These are phyloP conservation scores for Simmondsia chinensis DNA, from an alignment of 148 eudicot genomes.

Conservation along the genomic window DNA sequence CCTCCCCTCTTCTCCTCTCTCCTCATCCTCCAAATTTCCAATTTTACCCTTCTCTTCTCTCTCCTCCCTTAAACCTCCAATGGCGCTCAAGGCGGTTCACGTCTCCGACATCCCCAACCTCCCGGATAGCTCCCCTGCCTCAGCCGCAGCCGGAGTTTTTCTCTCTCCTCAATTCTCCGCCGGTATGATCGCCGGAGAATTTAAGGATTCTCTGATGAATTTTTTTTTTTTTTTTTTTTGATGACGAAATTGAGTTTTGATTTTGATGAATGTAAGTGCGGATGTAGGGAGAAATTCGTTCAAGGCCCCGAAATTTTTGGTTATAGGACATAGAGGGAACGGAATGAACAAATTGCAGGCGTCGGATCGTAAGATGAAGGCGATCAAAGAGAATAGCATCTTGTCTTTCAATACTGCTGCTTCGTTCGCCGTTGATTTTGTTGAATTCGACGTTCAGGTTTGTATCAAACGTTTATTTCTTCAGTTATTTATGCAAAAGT, in stretches of 20 bases:
- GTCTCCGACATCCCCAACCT: conserved; percentile 44
- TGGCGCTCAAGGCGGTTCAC: conserved; percentile 47
- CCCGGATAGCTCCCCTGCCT: too few relatives aligned
- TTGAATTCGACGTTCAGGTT: conserved; percentile 84
- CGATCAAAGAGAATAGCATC: conserved; percentile 55
- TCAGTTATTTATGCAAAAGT: neutral
- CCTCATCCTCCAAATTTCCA: neutral
- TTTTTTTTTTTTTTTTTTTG: neutral
- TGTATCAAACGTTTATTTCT: neutral
- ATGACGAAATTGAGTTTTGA: neutral
- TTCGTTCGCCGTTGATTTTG: conserved; percentile 40
- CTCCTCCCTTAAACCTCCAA: neutral
- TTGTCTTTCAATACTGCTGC: conserved; percentile 63
- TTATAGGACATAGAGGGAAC: conserved; percentile 73
- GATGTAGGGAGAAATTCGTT: conserved; percentile 14
- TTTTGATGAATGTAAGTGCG: conserved; percentile 6
- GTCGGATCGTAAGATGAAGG: conserved; percentile 53
- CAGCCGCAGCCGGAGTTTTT: too few relatives aligned
- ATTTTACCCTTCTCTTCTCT: neutral
- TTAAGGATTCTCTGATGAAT: neutral
- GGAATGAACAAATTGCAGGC: conserved; percentile 72
- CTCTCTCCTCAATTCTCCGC: conserved; percentile 27
- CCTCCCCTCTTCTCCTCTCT: neutral
- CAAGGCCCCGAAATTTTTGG: conserved; percentile 40
- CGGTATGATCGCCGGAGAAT: conserved; percentile 37